Evolutionary conservation across 495 filamentous ascomycete genomes (phyloP).

Genomic region (Hypoxylon fuscum): DNA sequence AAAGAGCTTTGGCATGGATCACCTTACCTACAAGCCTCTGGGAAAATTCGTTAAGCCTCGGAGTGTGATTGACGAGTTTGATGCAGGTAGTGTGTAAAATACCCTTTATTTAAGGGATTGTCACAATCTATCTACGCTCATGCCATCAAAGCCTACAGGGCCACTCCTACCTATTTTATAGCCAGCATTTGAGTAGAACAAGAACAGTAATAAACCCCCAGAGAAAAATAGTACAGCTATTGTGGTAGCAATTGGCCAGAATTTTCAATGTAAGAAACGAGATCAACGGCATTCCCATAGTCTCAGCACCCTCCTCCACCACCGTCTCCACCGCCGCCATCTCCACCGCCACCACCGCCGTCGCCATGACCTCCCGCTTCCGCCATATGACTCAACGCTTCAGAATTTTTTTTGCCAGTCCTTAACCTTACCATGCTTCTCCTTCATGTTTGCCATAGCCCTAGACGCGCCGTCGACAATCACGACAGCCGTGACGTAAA

Average conservation of each 20-base stretch:
- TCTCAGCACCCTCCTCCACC: neutral
- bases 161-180: no score
- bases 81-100: slow-evolving; percentile 58
- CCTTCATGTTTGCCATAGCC: neutral
- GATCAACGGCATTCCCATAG: no score
- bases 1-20: slow-evolving; percentile 60
- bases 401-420: slow-evolving; percentile 7
- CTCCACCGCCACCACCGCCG: neutral
- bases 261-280: no score
- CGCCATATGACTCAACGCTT: neutral
- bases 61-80: slow-evolving; percentile 64
- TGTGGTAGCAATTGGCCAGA: no score
- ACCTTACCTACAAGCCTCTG: slow-evolving; percentile 57
- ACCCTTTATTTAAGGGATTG: slow-evolving; percentile 29
- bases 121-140: neutral
- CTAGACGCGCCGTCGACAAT: neutral
- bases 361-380: neutral
- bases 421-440: neutral
- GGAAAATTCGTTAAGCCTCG: slow-evolving; percentile 58
- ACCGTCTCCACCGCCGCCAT: no score
- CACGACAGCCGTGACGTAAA: neutral
- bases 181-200: no score
- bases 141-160: no score
- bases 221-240: no score
- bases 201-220: no score